These are phyloP conservation scores for Ascochyta clinopodiicola DNA, from an alignment of 2,329 filamentous ascomycete genomes.

Conservation along the genomic window DNA sequence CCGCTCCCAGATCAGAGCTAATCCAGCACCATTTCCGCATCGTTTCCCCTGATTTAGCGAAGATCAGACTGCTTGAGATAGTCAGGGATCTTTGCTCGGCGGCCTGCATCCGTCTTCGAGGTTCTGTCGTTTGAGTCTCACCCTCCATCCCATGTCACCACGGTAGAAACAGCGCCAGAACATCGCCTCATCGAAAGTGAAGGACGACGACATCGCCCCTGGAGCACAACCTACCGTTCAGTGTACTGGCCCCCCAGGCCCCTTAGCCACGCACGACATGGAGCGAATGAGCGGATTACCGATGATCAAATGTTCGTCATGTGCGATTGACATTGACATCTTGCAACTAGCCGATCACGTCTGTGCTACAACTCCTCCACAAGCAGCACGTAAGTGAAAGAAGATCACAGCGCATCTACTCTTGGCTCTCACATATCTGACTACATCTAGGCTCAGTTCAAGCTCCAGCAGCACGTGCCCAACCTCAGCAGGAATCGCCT, in stretches of 20 bases:
- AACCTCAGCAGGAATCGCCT: slow-evolving; percentile 12
- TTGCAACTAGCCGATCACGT: slow-evolving; percentile 85
- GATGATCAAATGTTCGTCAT: slow-evolving; percentile 50
- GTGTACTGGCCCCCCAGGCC: slow-evolving; percentile 7
- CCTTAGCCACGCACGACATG: slow-evolving; percentile 29
- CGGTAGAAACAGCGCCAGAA: slow-evolving; percentile 25
- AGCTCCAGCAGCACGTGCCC: slow-evolving; percentile 2
- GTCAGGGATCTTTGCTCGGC: slow-evolving; percentile 33
- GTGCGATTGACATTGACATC: slow-evolving; percentile 73
- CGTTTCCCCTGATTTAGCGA: slow-evolving; percentile 39
- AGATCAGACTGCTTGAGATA: slow-evolving; percentile 34
- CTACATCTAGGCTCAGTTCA: neutral
- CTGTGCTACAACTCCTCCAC: slow-evolving; percentile 59
- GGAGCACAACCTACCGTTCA: slow-evolving; percentile 8
- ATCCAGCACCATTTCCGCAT: slow-evolving; percentile 43
- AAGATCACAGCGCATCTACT: neutral
- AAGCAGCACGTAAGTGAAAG: slow-evolving; percentile 51
- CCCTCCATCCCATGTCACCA: slow-evolving; percentile 35
- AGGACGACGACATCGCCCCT: slow-evolving; percentile 3
- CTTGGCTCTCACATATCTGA: slow-evolving; percentile 3
- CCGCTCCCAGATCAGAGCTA: slow-evolving; percentile 42
- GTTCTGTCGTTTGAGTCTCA: slow-evolving; percentile 21
- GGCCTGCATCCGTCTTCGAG: slow-evolving; percentile 27
- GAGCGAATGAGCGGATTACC: slow-evolving; percentile 44
- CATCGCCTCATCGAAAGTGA: slow-evolving; percentile 7